These are phyloP conservation scores for Sphagnum contortum DNA, from an alignment of 225 moss, liverwort and hornwort species.

Conservation along the genomic window DNA sequence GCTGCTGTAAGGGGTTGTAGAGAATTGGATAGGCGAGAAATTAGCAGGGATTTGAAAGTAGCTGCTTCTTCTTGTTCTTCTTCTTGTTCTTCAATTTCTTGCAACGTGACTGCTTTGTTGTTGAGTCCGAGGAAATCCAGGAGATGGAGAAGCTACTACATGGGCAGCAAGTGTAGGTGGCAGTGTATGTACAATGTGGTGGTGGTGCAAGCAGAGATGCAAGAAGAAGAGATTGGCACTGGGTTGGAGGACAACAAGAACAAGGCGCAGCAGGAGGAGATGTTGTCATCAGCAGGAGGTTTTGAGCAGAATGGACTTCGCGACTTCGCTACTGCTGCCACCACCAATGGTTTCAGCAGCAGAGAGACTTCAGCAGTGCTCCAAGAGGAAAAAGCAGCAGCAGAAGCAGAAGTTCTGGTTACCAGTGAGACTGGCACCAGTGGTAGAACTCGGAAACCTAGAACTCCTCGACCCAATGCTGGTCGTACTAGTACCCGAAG, in stretches of 20 bases:
- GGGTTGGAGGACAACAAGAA: conserved; percentile 16
- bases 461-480: conserved; percentile 15
- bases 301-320: conserved; percentile 6
- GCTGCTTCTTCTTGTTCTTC: too few relatives aligned
- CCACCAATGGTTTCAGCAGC: conserved; percentile 1
- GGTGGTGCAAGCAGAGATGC: conserved; percentile 18
- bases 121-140: conserved; percentile 12
- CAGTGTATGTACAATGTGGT: too few relatives aligned
- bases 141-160: conserved; percentile 11
- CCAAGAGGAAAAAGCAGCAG: not conserved
- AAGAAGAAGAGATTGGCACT: conserved; percentile 19
- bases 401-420: conserved; percentile 7
- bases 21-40: too few relatives aligned
- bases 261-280: conserved; percentile 14
- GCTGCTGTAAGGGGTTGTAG: too few relatives aligned
- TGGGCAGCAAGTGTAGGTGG: conserved; percentile 15
- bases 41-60: too few relatives aligned
- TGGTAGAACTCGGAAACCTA: conserved; percentile 16
- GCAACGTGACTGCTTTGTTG: conserved; percentile 1
- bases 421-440: conserved; percentile 19
- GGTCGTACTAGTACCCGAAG: conserved; percentile 4
- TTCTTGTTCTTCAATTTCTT: too few relatives aligned
- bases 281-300: not conserved
- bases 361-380: conserved; percentile 1
- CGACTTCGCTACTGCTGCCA: too few relatives aligned